Base-by-base conservation (phyloP, 2,329 filamentous ascomycete species). In the Botryotinia narcissicola region DNA sequence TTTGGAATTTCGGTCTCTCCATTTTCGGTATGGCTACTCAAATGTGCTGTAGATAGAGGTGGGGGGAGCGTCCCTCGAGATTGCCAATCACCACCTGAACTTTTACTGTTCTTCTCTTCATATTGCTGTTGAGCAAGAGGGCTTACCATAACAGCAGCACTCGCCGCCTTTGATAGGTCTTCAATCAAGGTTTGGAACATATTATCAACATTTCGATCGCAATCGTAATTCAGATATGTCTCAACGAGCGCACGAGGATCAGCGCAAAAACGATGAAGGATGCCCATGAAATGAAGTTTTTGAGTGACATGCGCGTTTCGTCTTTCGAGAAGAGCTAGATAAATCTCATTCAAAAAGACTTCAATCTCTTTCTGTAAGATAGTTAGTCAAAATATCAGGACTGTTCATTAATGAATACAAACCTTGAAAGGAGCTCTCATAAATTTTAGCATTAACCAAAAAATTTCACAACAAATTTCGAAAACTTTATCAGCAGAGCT, bases 221-320 rank as follows among this genome's bases (percentile, higher is more conserved):
- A 99, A 81, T 99, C 96, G 80, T 99, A 99, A 82, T 99, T 99
- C 75, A 99, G 88, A 82, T 99, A 99, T 22, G 95, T 92, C 82
- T 99, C 96, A 25, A 99, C 96, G 67, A 99, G 82, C 0, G 94
- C 95, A 77, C 93, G 89, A 2, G 95, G 93, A 81, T 99, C 96
- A 25, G 89, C 90, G 74, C 92, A 95, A 66, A 99, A 86, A 74
- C 95, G 88, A 78, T 93, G 92, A 70, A 99, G 87, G 40, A 99
- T 90, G 74, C 90, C 91, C 82, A 99, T 89, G 77, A 98, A 96
- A 80, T 95, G 94, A 72, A 96, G 89, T 83, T 98, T 99, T 81
- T 99, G 96, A 74, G 94, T 94, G 16, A 92, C 84, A 6, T 95
- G 95, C 0, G 95, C 94, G 74, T 91, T 95, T 76, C 92, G 90